These are phyloP conservation scores for Kluyveromyces lactis DNA, from an alignment of 805 yeast species.

Conservation along the genomic window DNA sequence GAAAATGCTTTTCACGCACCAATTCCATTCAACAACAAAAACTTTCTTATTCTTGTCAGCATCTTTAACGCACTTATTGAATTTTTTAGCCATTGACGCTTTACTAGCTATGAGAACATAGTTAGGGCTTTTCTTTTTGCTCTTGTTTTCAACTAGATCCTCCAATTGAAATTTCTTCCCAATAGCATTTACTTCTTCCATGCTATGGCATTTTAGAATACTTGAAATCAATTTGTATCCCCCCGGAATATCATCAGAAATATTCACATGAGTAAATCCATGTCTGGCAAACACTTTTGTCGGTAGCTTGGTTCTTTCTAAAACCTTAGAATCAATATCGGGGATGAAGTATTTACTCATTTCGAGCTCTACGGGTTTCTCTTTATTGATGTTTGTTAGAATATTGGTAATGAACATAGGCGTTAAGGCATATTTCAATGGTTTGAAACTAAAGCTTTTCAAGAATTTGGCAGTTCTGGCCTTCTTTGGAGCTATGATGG, in stretches of 20 bases:
- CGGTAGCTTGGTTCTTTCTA: constrained; percentile 11
- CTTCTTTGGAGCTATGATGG: constrained; percentile 71
- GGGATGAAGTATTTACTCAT: constrained; percentile 27
- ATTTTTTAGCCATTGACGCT: constrained; percentile 23
- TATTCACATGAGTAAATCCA: constrained; percentile 14
- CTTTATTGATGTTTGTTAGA: constrained; percentile 24
- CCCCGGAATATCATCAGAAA: constrained; percentile 23
- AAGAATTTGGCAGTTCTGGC: constrained; percentile 83
- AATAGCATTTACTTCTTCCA: constrained; percentile 15
- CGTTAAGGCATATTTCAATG: constrained; percentile 40
- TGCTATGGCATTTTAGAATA: constrained; percentile 23
- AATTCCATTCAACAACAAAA: constrained; percentile 28
- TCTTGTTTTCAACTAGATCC: constrained; percentile 12
- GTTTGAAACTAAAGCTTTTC: constrained; percentile 51
- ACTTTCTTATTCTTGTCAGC: constrained; percentile 7
- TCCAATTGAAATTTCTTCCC: constrained; percentile 13
- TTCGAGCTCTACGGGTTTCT: constrained; percentile 16
- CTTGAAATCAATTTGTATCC: constrained; percentile 20
- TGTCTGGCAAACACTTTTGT: constrained; percentile 22
- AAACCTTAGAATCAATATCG: constrained; percentile 23
- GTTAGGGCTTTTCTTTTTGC: constrained; percentile 8
- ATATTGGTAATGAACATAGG: constrained; percentile 47
- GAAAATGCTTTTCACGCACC: constrained; percentile 26
- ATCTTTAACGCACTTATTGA: constrained; percentile 12
- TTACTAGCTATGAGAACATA: constrained; percentile 23